Evolutionary conservation across 345 rosid species (phyloP), one percentile per base, ranked within the genome.

Genomic region (Populus deltoides): DNA sequence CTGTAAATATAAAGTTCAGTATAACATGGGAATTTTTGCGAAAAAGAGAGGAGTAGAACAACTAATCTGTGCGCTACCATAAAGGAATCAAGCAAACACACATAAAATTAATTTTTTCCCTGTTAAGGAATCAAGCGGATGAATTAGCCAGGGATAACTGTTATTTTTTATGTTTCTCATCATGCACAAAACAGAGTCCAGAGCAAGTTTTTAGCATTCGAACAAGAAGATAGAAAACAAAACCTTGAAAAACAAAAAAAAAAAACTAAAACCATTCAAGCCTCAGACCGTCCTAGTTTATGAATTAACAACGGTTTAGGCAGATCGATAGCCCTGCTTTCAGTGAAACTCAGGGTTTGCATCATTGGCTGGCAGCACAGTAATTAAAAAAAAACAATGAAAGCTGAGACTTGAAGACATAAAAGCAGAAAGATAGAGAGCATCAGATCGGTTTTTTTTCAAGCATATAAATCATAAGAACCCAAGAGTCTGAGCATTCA

Each of bases 71-170:
- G 17, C n/a, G 11, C 11, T 47, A 13, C 11, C 18, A 18, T 13
- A 47, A 47, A 47, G 4, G 5, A 2, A 10, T 43, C 15, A 43
- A 43, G 47, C 11, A 39, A 53, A 53, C n/a, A 57, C n/a, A 3
- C 12, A 22, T 57, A 22, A 57, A 55, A n/a, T 57, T 3, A n/a
- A 3, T 22, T 9, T 57, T 8, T 10, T 11, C 6, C 27, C 3
- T 4, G 13, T 22, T n/a, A 7, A 53, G 25, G 33, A 35, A 24
- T 84, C 91, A 88, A 77, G 88, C 63, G 27, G 24, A 66, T 47
- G 45, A 31, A 76, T 90, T 90, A 88, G 91, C 35, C 91, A 88
- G 91, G 93, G 91, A 88, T 87, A 90, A 90, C 91, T 87, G 89
- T 81, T 78, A 68, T 76, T 22, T 29, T n/a, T 43, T 57, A 18